A percentile compares a stretch with the other conserved stretches of the same genome.
phyloP scores from a whole-genome alignment of 176 grass and related monocot genomes.

The Musa itinerans region DNA sequence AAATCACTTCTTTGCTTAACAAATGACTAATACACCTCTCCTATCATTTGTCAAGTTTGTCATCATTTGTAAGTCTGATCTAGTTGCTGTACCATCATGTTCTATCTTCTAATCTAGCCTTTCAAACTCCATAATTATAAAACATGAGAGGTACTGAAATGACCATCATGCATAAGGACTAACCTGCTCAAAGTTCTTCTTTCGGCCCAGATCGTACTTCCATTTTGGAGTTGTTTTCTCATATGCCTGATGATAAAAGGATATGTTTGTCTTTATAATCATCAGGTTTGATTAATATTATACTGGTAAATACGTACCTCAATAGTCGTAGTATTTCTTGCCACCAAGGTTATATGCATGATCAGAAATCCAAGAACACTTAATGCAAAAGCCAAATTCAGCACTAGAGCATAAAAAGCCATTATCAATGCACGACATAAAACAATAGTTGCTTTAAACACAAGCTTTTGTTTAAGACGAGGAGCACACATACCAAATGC shows the following conservation, averaged over 20 bases:
- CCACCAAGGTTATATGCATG: conserved; percentile 89
- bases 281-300: conserved; percentile 9
- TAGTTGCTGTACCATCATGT: too few relatives aligned
- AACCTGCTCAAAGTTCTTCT: conserved; percentile 94
- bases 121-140: too few relatives aligned
- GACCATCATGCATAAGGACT: background rate
- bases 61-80: too few relatives aligned
- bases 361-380: conserved; percentile 88
- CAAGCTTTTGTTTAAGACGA: background rate
- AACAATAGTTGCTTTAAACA: conserved; percentile 11
- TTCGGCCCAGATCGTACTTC: conserved; percentile 86
- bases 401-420: conserved; percentile 37
- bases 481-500: conserved; percentile 63
- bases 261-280: conserved; percentile 7
- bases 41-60: too few relatives aligned
- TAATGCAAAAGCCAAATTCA: conserved; percentile 82
- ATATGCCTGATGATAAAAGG: conserved; percentile 48
- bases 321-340: conserved; percentile 74
- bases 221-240: conserved; percentile 84
- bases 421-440: background rate
- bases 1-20: too few relatives aligned
- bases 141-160: background rate
- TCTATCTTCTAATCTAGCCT: too few relatives aligned
- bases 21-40: too few relatives aligned
- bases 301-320: conserved; percentile 43